A percentile compares a stretch with the other conserved stretches of the same genome.
These are phyloP conservation scores for Psilocybe azurescens DNA, from an alignment of 768 basidiomycete genomes.

Conservation along the genomic window DNA sequence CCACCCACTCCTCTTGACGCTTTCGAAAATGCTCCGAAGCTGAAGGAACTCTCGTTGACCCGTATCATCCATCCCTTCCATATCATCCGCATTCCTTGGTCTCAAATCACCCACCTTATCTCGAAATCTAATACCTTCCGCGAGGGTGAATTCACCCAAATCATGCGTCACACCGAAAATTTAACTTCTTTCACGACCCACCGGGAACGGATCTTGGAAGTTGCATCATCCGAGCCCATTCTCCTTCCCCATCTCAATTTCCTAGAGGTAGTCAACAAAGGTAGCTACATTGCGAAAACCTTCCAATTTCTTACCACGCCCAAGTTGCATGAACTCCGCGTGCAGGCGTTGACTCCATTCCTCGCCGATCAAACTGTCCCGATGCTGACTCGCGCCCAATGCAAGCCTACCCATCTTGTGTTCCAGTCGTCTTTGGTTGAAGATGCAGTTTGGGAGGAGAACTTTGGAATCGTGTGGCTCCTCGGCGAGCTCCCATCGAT, in stretches of 20 bases:
- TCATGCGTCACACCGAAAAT: constrained; percentile 20
- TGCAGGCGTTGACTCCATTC: constrained; percentile 23
- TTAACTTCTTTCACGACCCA: constrained; percentile 25
- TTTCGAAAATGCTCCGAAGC: constrained; percentile 26
- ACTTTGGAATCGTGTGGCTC: constrained; percentile 21
- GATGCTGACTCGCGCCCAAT: constrained; percentile 24
- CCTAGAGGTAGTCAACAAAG: constrained; percentile 26
- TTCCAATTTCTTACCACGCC: constrained; percentile 30
- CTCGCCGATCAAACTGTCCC: constrained; percentile 19
- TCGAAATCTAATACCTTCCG: constrained; percentile 23
- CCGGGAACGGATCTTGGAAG: constrained; percentile 27
- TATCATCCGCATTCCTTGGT: constrained; percentile 27
- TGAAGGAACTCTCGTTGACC: constrained; percentile 18
- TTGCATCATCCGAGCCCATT: constrained; percentile 21
- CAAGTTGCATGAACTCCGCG: constrained; percentile 18
- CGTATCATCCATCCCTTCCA: constrained; percentile 22
- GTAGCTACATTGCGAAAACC: constrained; percentile 26
- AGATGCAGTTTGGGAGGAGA: constrained; percentile 26
- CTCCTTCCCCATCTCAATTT: constrained; percentile 22
- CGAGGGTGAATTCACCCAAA: constrained; percentile 29
- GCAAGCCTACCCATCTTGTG: constrained; percentile 17
- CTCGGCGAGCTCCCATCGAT: constrained; percentile 23
- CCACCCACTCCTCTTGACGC: constrained; percentile 19
- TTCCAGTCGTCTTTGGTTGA: constrained; percentile 21
- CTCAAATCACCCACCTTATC: constrained; percentile 25